Percentiles rank a stretch among this genome's conserved stretches.
phyloP scores from a whole-genome alignment of 2,329 filamentous ascomycete genomes.

The Periglandula ipomoeae region DNA sequence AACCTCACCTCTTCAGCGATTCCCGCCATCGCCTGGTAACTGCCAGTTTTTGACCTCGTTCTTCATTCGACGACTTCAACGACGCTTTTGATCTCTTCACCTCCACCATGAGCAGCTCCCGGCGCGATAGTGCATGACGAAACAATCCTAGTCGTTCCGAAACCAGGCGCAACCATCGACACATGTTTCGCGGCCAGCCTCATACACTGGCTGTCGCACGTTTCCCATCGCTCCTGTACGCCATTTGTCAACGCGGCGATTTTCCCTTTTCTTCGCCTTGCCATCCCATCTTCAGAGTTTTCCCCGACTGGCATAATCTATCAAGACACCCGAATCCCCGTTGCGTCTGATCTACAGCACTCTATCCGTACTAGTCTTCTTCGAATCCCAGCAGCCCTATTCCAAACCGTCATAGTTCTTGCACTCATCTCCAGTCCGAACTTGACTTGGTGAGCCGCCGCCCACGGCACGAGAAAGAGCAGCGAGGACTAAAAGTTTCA shows the following conservation, averaged over 20 bases:
- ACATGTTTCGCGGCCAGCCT: constrained; percentile 8
- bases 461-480: no score
- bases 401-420: not conserved
- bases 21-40: not conserved
- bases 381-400: not conserved
- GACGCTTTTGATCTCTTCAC: not conserved
- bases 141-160: constrained; percentile 1
- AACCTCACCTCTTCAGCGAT: not conserved
- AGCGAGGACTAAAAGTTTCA: not conserved
- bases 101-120: not conserved
- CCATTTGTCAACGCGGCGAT: not conserved
- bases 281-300: not conserved
- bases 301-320: not conserved
- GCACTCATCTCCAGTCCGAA: not conserved
- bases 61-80: not conserved
- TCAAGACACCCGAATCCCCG: not conserved
- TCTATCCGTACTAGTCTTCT: not conserved
- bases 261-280: not conserved
- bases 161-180: constrained; percentile 8
- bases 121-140: not conserved
- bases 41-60: no score
- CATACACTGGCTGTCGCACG: constrained; percentile 12
- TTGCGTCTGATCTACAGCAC: constrained; percentile 1
- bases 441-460: no score
- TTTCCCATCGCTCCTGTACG: constrained; percentile 5